phyloP scores from a whole-genome alignment of 1,284 basidiomycete species.

The Pyrrhoderma noxium region DNA sequence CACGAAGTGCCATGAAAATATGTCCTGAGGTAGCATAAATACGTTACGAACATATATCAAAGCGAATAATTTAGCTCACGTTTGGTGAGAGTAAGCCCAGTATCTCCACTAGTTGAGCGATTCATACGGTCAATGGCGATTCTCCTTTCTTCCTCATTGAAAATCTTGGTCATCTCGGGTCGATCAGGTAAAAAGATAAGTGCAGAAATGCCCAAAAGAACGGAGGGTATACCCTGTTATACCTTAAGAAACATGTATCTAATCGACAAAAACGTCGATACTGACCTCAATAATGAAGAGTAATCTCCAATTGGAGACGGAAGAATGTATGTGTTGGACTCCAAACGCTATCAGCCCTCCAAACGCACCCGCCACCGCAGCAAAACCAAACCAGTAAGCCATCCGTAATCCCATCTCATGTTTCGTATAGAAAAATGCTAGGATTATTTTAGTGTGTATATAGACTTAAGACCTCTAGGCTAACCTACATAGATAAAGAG shows the following conservation, averaged over 20 bases:
- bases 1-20: conserved; percentile 55
- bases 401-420: conserved; percentile 63
- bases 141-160: conserved; percentile 65
- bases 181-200: conserved; percentile 66
- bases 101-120: conserved; percentile 56
- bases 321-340: conserved; percentile 47
- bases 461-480: not conserved
- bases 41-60: not conserved
- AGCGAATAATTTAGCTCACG: conserved; percentile 32
- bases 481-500: conserved; percentile 63
- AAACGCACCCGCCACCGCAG: conserved; percentile 73
- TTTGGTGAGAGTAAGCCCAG: conserved; percentile 57
- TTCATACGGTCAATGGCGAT: conserved; percentile 72
- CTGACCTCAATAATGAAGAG: conserved; percentile 70
- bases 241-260: not conserved
- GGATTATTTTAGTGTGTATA: not conserved
- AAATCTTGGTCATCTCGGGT: conserved; percentile 66
- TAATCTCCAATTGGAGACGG: conserved; percentile 55
- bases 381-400: conserved; percentile 76
- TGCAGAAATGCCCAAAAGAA: conserved; percentile 64
- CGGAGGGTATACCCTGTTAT: conserved; percentile 50
- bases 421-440: conserved; percentile 72
- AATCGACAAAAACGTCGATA: not conserved
- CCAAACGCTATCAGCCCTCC: conserved; percentile 71
- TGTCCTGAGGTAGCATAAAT: conserved; percentile 37